phyloP scores from a whole-genome alignment of 2,329 filamentous ascomycete species.

The Penicillium concentricum region DNA sequence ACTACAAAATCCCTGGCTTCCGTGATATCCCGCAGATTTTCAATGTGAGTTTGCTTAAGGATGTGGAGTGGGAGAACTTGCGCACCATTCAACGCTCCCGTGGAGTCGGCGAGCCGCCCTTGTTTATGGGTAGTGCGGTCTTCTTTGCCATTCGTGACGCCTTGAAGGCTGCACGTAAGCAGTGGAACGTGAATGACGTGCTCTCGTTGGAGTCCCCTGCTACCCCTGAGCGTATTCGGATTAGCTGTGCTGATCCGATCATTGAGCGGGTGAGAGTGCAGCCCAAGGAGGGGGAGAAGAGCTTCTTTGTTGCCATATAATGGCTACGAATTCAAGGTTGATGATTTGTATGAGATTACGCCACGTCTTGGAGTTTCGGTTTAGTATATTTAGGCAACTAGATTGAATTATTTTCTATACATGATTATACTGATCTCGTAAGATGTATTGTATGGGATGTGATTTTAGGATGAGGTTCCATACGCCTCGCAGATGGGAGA shows the following conservation, averaged over 20 bases:
- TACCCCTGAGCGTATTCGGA: constrained; percentile 51
- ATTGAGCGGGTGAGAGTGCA: constrained; percentile 52
- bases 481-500: neutral
- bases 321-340: neutral
- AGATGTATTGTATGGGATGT: neutral
- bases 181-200: constrained; percentile 47
- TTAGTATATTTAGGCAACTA: neutral
- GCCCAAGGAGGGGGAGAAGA: constrained; percentile 53
- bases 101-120: constrained; percentile 61
- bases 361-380: neutral
- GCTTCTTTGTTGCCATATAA: constrained; percentile 47
- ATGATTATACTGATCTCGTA: neutral
- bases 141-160: constrained; percentile 57
- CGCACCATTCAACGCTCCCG: constrained; percentile 56
- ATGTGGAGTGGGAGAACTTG: constrained; percentile 53
- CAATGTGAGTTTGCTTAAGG: constrained; percentile 63
- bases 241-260: constrained; percentile 48
- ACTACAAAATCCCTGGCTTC: constrained; percentile 67
- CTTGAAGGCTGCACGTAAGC: constrained; percentile 50
- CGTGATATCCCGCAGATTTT: constrained; percentile 66
- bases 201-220: constrained; percentile 51
- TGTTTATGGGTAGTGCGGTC: constrained; percentile 56
- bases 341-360: constrained; percentile 12
- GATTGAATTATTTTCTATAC: neutral
- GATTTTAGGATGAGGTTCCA: neutral